Evolutionary conservation across 345 rosid genomes (phyloP), one percentile per base, ranked within the genome.

Genomic region (Psidium guajava): DNA sequence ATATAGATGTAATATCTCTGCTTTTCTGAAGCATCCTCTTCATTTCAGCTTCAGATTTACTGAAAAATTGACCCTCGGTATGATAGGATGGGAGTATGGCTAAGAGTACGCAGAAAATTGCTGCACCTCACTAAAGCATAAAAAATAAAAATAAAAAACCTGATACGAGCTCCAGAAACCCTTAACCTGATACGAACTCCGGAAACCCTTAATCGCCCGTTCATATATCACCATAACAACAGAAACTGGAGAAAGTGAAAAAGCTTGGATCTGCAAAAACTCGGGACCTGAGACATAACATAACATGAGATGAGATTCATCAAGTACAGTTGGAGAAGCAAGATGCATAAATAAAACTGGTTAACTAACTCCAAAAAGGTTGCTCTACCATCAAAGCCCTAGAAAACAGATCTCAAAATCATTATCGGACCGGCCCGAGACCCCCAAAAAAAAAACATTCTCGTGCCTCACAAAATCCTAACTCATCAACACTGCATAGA

Each of bases 371-470:
- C 84, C 85, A 86, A 74, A 83, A 27, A 40, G 58, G 57, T 44
- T 88, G 88, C 87, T 89, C 88, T 87, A 86, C 85, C 89, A 84
- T 85, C 92, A 83, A 91, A 87, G 86, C 87, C 54, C 42, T 32
- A 54, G 80, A 44, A 47, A 50, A 69, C 81, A 69, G 90, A 86
- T 87, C 87, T 87, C 83, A 90, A 90, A 86, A 90, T 88, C 89
- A 83, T 87, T 47, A 69, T 69, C 47, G 82, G 84, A 54, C 85
- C 55, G 3, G 89, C 87, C 86, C 89, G 82, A 87, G 88, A 90
- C 88, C 36, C 87, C 36, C 36, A 36, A 36, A 36, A 87, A 88
- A 85, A 84, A 82, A 40, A 36, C 47, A 36, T 69, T 84, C 53
- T 86, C 87, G 84, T 85, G 58, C 50, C 87, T 59, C 52, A 83